Conservation (phyloP, 257 asterid genomes). For the Eustoma russellianum region DNA sequence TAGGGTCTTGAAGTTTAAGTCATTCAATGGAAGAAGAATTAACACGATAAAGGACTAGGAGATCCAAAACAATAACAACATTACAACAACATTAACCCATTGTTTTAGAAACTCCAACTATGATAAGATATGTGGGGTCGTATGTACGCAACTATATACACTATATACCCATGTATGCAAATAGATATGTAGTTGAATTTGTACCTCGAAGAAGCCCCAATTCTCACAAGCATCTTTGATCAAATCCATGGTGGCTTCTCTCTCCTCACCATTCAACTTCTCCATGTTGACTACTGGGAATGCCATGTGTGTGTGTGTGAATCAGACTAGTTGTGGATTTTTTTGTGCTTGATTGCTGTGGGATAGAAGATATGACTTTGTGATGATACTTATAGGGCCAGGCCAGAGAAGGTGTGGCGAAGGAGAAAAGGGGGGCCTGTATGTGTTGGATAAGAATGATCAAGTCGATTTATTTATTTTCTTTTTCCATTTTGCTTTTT, state of each 20-base stretch:
- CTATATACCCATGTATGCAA: neutral
- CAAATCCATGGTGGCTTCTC: constrained; percentile 42
- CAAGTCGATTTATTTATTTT: neutral
- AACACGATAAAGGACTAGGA: neutral
- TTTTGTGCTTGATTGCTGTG: constrained; percentile 6
- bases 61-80: neutral
- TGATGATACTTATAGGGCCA: constrained; percentile 41
- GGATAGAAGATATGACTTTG: neutral
- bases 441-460: constrained; percentile 7
- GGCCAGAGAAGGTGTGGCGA: neutral
- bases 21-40: too few relatives aligned
- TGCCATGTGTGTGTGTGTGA: constrained; percentile 23
- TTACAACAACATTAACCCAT: too few relatives aligned
- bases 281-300: constrained; percentile 55
- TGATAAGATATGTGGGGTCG: neutral
- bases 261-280: constrained; percentile 51
- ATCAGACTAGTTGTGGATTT: neutral
- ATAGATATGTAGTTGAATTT: neutral
- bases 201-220: constrained; percentile 78
- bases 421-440: neutral
- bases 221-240: constrained; percentile 63
- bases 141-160: neutral
- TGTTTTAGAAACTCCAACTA: too few relatives aligned
- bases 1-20: too few relatives aligned
- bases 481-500: neutral